These are phyloP conservation scores for Solanum chacoense DNA, from an alignment of 305 asterid species.

Conservation along the genomic window DNA sequence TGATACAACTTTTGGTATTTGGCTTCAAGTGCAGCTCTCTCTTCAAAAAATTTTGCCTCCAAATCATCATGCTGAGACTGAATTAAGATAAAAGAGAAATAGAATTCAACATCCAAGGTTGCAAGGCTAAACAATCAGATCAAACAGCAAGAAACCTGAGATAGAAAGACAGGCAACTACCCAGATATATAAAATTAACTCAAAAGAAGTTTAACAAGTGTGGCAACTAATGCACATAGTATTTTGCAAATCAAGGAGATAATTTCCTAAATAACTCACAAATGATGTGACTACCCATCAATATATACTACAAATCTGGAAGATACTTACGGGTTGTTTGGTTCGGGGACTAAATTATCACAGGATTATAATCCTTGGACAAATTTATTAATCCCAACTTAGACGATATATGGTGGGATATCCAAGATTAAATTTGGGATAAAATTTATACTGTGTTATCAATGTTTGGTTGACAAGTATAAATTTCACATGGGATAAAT, in stretches of 20 bases:
- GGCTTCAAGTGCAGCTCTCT: conserved; percentile 86
- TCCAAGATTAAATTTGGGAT: neutral
- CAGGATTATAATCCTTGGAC: neutral
- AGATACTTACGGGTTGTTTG: neutral
- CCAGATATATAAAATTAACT: neutral
- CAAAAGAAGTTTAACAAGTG: neutral
- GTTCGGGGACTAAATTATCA: neutral
- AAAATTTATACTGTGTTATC: neutral
- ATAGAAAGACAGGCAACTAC: neutral
- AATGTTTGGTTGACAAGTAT: neutral
- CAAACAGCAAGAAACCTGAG: neutral
- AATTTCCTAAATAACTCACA: too few relatives aligned
- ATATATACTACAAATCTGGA: neutral
- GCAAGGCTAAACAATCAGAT: neutral
- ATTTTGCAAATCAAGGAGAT: neutral
- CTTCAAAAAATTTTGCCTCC: conserved; percentile 69
- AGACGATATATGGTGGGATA: neutral
- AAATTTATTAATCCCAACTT: neutral
- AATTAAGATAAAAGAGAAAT: neutral
- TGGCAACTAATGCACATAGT: neutral
- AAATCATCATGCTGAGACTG: conserved; percentile 66
- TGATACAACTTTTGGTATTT: conserved; percentile 77
- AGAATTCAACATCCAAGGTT: neutral
- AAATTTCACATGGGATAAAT: neutral
- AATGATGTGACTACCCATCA: neutral